Conservation (phyloP, 768 basidiomycete genomes). For the Auricularia sp. region DNA sequence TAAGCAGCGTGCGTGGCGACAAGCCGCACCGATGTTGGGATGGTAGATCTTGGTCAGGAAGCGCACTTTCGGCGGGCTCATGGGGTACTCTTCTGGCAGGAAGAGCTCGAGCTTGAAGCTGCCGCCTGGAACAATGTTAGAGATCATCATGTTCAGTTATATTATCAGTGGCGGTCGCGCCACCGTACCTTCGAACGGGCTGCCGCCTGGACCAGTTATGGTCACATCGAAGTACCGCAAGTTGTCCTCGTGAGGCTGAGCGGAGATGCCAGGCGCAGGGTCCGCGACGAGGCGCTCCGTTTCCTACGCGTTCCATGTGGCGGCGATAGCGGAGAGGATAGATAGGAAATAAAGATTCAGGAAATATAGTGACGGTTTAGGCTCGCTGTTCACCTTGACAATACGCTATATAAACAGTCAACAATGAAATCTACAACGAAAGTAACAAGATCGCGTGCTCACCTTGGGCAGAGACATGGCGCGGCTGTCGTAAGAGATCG, state of each 20-base stretch:
- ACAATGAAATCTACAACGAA: background rate
- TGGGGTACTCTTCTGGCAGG: conserved; percentile 97
- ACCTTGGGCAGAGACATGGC: conserved; percentile 48
- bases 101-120: conserved; percentile 95
- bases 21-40: conserved; percentile 86
- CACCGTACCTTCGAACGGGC: conserved; percentile 76
- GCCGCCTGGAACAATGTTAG: conserved; percentile 46
- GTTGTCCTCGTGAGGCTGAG: conserved; percentile 92
- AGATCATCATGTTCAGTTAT: no score
- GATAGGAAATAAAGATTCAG: conserved; percentile 8
- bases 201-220: conserved; percentile 88
- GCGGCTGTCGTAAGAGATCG: conserved; percentile 2
- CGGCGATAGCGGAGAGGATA: conserved; percentile 5
- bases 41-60: conserved; percentile 98
- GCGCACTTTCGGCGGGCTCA: conserved; percentile 97
- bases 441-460: conserved; percentile 1
- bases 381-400: conserved; percentile 33
- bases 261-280: conserved; percentile 96
- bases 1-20: background rate
- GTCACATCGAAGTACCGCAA: conserved; percentile 97
- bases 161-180: conserved; percentile 10
- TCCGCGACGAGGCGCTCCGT: conserved; percentile 94
- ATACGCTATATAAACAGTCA: conserved; percentile 27
- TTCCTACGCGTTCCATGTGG: conserved; percentile 48
- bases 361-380: background rate